Base-by-base conservation (phyloP, 768 basidiomycete species). In the Psilocybe azurescens region DNA sequence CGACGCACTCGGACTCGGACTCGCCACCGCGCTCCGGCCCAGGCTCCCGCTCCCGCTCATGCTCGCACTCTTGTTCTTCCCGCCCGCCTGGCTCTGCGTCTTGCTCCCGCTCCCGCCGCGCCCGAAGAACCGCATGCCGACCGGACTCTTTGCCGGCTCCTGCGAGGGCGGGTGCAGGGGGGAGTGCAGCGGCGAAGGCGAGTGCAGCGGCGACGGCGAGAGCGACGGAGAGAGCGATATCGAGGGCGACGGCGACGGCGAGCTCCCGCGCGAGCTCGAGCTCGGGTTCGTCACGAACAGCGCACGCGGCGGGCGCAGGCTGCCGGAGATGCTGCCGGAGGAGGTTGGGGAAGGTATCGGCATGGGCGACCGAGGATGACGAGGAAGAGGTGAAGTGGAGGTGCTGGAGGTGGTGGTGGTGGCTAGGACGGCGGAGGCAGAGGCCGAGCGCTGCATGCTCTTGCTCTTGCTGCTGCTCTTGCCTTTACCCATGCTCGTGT, bases 401-500 rank as follows among this genome's bases (percentile, higher is more conserved):
- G 20, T 24, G 20, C 9, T 38, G 39, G 48, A 5, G 48, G 18
- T 1, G 14, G 48, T 20, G 20, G 49, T 24, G 16, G 57, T 38
- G 24, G 64, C 48, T 16, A 61, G 30, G n/a, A 29, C 59, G 8
- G 65, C 65, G 5, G 65, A 63, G 14, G 65, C 65, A 6, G 65
- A 67, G 5, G 58, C 41, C n/a, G 65, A 58, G 5, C 65, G 56
- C 8, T 67, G 65, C 58, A 67, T 61, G 18, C 18, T 28, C 33
- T 36, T 36, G 33, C 6, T 36, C 33, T 36, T 36, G 33, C 6
- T 36, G 33, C 6, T 36, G 33, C 52, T 30, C 10, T 52, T 14
- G 16, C 30, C 11, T 32, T 13, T 7, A 13, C 51, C 30, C 16
- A 24, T 47, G 46, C 20, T 50, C n/a, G 36, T 24, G 13, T n/a